Evolutionary conservation across 1,139 yeast species (phyloP).

Genomic region (Chernovozyma sophiae-reginae): DNA sequence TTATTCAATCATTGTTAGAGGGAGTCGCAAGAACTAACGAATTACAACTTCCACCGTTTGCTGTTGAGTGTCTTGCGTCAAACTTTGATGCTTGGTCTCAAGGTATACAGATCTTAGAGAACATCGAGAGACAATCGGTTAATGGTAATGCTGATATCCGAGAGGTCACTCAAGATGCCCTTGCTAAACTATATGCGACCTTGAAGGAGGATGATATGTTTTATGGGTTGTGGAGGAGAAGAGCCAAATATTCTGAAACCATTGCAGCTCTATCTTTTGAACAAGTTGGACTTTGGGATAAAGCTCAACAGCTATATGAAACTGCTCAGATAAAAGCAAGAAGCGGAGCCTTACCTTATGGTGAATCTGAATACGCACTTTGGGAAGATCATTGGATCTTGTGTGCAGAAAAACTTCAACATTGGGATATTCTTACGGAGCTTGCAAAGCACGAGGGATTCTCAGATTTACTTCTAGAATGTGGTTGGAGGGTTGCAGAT

Average conservation of each 20-base stretch:
- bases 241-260: conserved; percentile 92
- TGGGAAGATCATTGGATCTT: conserved; percentile 99
- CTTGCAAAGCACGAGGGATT: conserved; percentile 97
- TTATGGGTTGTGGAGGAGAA: conserved; percentile 94
- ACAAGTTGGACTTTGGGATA: conserved; percentile 93
- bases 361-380: conserved; percentile 89
- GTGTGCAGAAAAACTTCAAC: conserved; percentile 95
- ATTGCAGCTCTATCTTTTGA: conserved; percentile 90
- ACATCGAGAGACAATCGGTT: conserved; percentile 62
- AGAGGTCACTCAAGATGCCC: conserved; percentile 87
- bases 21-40: conserved; percentile 73
- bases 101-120: conserved; percentile 77
- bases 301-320: conserved; percentile 91
- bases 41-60: conserved; percentile 88
- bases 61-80: conserved; percentile 82
- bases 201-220: conserved; percentile 95
- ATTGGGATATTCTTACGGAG: conserved; percentile 97
- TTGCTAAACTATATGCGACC: conserved; percentile 82
- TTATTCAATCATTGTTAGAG: conserved; percentile 75
- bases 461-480: conserved; percentile 86
- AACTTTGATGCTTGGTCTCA: conserved; percentile 92
- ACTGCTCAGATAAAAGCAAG: conserved; percentile 97
- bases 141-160: conserved; percentile 70
- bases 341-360: conserved; percentile 91
- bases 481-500: conserved; percentile 99